Percentiles rank a stretch among this genome's conserved stretches.
Evolutionary conservation across 139 green algal genomes (phyloP).

Genomic region (Ulvella scutata): DNA sequence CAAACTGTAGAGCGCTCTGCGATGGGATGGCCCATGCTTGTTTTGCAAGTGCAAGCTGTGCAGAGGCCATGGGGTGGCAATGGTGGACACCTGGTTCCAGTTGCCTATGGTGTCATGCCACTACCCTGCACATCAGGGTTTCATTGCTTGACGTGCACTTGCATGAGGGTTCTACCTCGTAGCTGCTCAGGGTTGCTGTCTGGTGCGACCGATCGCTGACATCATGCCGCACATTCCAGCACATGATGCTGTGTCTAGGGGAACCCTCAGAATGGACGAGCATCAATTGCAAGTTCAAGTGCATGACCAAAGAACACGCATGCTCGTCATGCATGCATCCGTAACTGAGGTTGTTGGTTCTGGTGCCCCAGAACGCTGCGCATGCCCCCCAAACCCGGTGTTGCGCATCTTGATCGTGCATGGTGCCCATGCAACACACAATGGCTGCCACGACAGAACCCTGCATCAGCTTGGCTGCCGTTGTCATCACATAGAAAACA

Average conservation of each 20-base stretch:
- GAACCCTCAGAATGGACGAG: too few relatives aligned
- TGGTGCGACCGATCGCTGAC: background rate
- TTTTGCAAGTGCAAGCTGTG: background rate
- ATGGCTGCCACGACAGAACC: background rate
- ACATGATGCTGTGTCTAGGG: too few relatives aligned
- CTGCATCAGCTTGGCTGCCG: background rate
- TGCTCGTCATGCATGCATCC: too few relatives aligned
- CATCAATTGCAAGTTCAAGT: too few relatives aligned
- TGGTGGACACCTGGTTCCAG: background rate
- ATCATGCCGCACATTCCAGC: too few relatives aligned
- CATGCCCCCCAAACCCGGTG: too few relatives aligned
- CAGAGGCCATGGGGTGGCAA: background rate
- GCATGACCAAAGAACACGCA: too few relatives aligned
- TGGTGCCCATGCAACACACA: too few relatives aligned
- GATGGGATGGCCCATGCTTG: background rate
- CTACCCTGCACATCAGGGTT: background rate
- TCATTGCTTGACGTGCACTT: background rate
- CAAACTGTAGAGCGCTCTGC: too few relatives aligned
- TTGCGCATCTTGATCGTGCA: too few relatives aligned
- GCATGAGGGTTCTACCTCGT: background rate
- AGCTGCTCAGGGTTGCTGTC: background rate
- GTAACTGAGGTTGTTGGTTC: too few relatives aligned
- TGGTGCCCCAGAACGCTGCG: too few relatives aligned
- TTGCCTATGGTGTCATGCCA: background rate
- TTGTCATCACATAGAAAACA: background rate